Evolutionary conservation across 2,329 filamentous ascomycete genomes (phyloP).

Genomic region (Coniella lustricola): DNA sequence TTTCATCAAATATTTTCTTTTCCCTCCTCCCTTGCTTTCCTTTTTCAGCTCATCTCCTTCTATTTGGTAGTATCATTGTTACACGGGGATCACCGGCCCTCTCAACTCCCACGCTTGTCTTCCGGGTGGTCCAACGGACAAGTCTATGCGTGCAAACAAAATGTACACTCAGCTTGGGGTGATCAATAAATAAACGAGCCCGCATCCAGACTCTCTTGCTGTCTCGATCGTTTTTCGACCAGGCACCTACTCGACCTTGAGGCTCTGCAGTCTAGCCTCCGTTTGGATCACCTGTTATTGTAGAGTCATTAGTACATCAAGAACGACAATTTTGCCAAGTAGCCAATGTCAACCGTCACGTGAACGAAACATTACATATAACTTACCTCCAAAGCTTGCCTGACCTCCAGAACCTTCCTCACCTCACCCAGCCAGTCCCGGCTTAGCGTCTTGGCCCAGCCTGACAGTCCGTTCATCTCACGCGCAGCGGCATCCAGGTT

Average conservation of each 20-base stretch:
- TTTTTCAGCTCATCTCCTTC: slow-evolving; percentile 9
- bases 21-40: neutral
- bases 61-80: slow-evolving; percentile 11
- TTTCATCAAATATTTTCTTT: neutral
- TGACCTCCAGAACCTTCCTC: slow-evolving; percentile 86
- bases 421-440: slow-evolving; percentile 91
- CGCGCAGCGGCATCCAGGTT: slow-evolving; percentile 84
- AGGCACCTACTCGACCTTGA: slow-evolving; percentile 63
- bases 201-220: neutral
- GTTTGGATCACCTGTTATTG: slow-evolving; percentile 69
- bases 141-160: neutral
- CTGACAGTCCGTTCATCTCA: slow-evolving; percentile 88
- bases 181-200: neutral
- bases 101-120: neutral
- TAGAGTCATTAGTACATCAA: slow-evolving; percentile 23
- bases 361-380: slow-evolving; percentile 8
- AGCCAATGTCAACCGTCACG: neutral
- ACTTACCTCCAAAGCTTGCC: slow-evolving; percentile 91
- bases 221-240: slow-evolving; percentile 9
- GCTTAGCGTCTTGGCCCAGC: slow-evolving; percentile 93
- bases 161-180: neutral
- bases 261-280: slow-evolving; percentile 80
- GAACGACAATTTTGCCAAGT: neutral
- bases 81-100: slow-evolving; percentile 6
- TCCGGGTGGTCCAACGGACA: neutral